A percentile compares a stretch with the other conserved stretches of the same genome.
Evolutionary conservation across 768 basidiomycete genomes (phyloP).

Genomic region (Cystofilobasidium bisporidii): DNA sequence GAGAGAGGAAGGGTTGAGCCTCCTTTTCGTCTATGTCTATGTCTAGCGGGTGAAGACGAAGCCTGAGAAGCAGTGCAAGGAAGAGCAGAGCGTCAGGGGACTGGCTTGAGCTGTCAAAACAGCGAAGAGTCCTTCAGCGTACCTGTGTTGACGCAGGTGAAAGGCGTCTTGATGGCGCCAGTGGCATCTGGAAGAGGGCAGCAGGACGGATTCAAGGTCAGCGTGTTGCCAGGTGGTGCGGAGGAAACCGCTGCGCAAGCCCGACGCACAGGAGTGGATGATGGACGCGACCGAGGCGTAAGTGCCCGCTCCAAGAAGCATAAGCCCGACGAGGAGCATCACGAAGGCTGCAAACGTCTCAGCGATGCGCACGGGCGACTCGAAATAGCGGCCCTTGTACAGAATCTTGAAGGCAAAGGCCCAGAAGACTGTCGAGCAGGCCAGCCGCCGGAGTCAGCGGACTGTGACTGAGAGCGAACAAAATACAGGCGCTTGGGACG

Average conservation of each 20-base stretch:
- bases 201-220: neutral
- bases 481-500: no score
- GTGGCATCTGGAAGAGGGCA: neutral
- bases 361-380: neutral
- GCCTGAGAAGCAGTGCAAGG: constrained; percentile 8
- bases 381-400: constrained; percentile 23
- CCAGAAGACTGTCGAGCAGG: constrained; percentile 26
- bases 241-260: no score
- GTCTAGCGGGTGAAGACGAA: constrained; percentile 26
- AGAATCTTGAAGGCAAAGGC: constrained; percentile 27
- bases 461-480: no score
- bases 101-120: no score
- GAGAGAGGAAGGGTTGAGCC: no score
- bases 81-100: no score
- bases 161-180: constrained; percentile 29
- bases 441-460: neutral
- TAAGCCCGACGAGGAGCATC: constrained; percentile 15
- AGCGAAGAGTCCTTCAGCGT: neutral
- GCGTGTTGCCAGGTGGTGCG: neutral
- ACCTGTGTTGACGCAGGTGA: constrained; percentile 27
- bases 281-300: constrained; percentile 31
- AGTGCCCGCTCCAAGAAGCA: constrained; percentile 27
- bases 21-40: no score
- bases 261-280: constrained; percentile 25
- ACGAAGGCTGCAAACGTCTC: constrained; percentile 29